These are phyloP conservation scores for Aciculoconidium aculeatum DNA, from an alignment of 805 yeast species.

Conservation along the genomic window DNA sequence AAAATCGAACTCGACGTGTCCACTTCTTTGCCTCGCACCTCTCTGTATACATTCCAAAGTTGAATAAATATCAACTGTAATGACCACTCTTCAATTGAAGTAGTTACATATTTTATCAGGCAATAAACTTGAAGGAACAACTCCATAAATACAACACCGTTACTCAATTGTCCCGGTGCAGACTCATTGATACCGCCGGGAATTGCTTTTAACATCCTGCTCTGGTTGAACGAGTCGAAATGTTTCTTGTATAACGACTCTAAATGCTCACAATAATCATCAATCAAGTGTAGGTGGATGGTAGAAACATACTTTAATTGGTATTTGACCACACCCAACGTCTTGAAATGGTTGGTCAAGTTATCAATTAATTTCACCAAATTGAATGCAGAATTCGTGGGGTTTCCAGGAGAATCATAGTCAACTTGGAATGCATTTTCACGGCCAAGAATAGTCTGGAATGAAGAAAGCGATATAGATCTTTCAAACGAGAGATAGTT, in stretches of 20 bases:
- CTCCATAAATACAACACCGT: slow-evolving; percentile 22
- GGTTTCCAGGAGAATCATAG: slow-evolving; percentile 41
- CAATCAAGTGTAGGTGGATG: slow-evolving; percentile 53
- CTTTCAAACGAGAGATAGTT: slow-evolving; percentile 53
- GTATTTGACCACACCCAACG: slow-evolving; percentile 44
- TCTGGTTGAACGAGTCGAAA: slow-evolving; percentile 31
- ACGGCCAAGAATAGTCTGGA: slow-evolving; percentile 38
- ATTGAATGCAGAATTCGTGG: slow-evolving; percentile 59
- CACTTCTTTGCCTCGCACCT: slow-evolving; percentile 11
- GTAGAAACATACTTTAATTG: slow-evolving; percentile 52
- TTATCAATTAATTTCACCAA: slow-evolving; percentile 52
- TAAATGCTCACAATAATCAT: slow-evolving; percentile 37
- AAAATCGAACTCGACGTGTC: slow-evolving; percentile 24
- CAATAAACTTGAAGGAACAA: slow-evolving; percentile 29
- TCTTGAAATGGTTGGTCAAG: slow-evolving; percentile 48
- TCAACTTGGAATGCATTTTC: slow-evolving; percentile 54
- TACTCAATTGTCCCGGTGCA: slow-evolving; percentile 1
- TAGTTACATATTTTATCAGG: slow-evolving; percentile 24
- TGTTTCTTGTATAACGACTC: slow-evolving; percentile 35
- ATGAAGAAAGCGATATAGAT: slow-evolving; percentile 45
- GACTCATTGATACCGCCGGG: slow-evolving; percentile 29
- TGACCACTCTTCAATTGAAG: slow-evolving; percentile 32
- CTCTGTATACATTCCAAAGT: slow-evolving; percentile 30
- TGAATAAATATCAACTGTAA: slow-evolving; percentile 34
- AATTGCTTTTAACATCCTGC: slow-evolving; percentile 26